Percentiles rank a stretch among this genome's conserved stretches.
phyloP scores from a whole-genome alignment of 139 green algal species.

The Chlamydomonas eustigma region DNA sequence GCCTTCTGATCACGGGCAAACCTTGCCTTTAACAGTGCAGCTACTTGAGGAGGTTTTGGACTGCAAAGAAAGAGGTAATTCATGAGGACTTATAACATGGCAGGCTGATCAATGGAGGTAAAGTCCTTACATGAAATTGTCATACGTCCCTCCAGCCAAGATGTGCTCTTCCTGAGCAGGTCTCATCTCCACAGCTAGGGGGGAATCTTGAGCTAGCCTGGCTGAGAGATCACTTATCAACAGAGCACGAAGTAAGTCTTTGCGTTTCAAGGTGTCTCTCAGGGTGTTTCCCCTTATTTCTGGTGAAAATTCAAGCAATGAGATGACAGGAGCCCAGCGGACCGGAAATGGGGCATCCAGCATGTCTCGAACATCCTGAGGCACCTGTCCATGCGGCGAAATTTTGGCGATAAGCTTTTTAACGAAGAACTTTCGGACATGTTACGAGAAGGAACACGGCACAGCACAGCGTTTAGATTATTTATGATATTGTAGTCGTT shows the following conservation, averaged over 20 bases:
- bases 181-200: conserved; percentile 24
- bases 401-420: background rate
- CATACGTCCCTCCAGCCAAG: conserved; percentile 6
- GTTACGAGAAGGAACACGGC: background rate
- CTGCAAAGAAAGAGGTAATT: conserved; percentile 12
- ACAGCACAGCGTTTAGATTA: background rate
- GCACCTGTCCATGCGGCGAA: conserved; percentile 21
- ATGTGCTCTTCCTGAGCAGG: conserved; percentile 28
- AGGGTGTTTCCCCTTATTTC: conserved; percentile 19
- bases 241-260: conserved; percentile 28
- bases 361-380: conserved; percentile 28
- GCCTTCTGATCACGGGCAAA: conserved; percentile 33
- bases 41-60: background rate
- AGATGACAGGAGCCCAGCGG: conserved; percentile 35
- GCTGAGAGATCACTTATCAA: conserved; percentile 24
- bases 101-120: background rate
- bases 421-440: background rate
- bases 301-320: conserved; percentile 19
- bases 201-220: conserved; percentile 21
- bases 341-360: conserved; percentile 37
- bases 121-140: conserved; percentile 30
- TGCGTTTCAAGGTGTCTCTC: conserved; percentile 30
- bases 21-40: conserved; percentile 26
- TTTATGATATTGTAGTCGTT: too few species aligned
- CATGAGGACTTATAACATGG: background rate